phyloP scores from a whole-genome alignment of 805 yeast genomes.

The Teunomyces lycoperdinae region DNA sequence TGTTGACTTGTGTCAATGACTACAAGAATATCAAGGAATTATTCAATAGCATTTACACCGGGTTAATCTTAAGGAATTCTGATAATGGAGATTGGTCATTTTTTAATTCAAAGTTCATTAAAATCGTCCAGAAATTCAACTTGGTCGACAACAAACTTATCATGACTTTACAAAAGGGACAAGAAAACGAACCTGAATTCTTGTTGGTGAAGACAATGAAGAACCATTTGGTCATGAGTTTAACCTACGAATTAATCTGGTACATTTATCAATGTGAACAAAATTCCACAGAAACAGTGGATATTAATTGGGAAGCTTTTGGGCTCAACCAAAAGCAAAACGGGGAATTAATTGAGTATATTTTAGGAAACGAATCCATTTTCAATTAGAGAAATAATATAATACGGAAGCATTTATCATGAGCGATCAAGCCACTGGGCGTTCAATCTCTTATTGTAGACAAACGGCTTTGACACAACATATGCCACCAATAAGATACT shows the following conservation, averaged over 20 bases:
- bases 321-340: conserved; percentile 23
- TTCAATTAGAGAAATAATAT: conserved; percentile 11
- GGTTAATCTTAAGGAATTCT: conserved; percentile 12
- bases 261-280: conserved; percentile 27
- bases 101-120: conserved; percentile 19
- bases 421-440: conserved; percentile 46
- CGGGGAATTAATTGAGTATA: conserved; percentile 17
- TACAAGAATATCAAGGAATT: conserved; percentile 22
- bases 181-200: conserved; percentile 14
- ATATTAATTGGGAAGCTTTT: conserved; percentile 25
- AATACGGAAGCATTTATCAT: neutral
- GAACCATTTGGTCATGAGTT: conserved; percentile 32
- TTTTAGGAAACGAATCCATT: conserved; percentile 18
- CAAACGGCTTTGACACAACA: conserved; percentile 55
- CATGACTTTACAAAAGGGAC: neutral
- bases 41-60: conserved; percentile 20
- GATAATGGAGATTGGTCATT: conserved; percentile 21
- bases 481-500: conserved; percentile 46
- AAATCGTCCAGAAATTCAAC: conserved; percentile 24
- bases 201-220: conserved; percentile 34
- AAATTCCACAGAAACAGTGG: conserved; percentile 3
- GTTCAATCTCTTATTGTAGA: conserved; percentile 50
- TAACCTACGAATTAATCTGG: conserved; percentile 41
- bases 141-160: conserved; percentile 12
- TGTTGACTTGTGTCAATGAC: conserved; percentile 22